Conservation (phyloP, 768 basidiomycete species). For the Amanita rimosa region DNA sequence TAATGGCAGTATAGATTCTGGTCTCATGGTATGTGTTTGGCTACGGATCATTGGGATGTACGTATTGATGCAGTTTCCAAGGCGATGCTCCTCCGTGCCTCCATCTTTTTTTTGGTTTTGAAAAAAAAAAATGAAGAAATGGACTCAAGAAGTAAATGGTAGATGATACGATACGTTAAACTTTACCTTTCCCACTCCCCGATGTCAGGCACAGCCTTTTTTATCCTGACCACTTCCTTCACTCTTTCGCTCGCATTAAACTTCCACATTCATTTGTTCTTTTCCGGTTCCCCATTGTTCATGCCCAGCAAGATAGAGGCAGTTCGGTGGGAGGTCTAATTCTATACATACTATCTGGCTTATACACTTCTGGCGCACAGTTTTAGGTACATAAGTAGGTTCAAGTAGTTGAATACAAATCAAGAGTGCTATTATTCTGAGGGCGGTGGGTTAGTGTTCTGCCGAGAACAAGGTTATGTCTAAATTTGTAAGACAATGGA, state of each 20-base stretch:
- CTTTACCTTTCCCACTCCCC: not conserved
- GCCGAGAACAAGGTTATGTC: not conserved
- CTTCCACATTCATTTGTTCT: not conserved
- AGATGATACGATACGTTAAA: not conserved
- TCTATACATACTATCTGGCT: not conserved
- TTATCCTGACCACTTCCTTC: not conserved
- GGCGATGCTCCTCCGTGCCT: not conserved
- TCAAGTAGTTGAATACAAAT: constrained; percentile 3
- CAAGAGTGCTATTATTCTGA: not conserved
- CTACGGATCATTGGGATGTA: not conserved
- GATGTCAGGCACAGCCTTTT: not conserved
- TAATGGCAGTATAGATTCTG: not conserved
- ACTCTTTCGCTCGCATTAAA: not conserved
- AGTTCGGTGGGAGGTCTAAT: not conserved
- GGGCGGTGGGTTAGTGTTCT: not conserved
- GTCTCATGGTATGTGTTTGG: not conserved
- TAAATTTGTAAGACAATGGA: not conserved
- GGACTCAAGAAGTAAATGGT: constrained; percentile 3
- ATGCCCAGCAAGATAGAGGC: not conserved
- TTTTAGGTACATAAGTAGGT: constrained; percentile 6
- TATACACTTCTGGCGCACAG: not conserved
- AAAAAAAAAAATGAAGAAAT: constrained; percentile 1
- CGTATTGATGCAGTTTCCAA: not conserved
- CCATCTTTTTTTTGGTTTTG: not conserved
- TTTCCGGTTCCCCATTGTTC: not conserved